phyloP scores from a whole-genome alignment of 2,329 filamentous ascomycete species.

The Hypoxylon sp. region DNA sequence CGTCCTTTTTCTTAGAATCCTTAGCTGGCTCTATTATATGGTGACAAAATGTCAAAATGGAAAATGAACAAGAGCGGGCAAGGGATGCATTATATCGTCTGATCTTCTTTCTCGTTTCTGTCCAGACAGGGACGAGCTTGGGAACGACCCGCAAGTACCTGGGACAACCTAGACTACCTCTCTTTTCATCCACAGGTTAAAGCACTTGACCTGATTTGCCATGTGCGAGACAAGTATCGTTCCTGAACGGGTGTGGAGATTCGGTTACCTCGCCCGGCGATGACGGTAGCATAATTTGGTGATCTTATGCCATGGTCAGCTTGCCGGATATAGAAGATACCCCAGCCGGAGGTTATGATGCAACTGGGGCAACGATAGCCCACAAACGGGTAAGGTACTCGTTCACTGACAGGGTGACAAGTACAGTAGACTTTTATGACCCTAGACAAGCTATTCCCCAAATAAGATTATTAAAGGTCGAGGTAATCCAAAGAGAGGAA shows the following conservation, averaged over 20 bases:
- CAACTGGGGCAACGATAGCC: slow-evolving; percentile 57
- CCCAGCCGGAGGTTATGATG: slow-evolving; percentile 60
- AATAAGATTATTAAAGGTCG: slow-evolving; percentile 48
- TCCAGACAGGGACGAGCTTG: slow-evolving; percentile 54
- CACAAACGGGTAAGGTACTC: slow-evolving; percentile 52
- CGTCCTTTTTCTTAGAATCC: slow-evolving; percentile 54
- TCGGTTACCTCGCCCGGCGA: slow-evolving; percentile 62
- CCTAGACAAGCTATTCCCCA: slow-evolving; percentile 46
- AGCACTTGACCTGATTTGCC: slow-evolving; percentile 64
- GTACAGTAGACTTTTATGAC: slow-evolving; percentile 56
- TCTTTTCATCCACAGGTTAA: slow-evolving; percentile 61
- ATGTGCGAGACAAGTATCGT: slow-evolving; percentile 65
- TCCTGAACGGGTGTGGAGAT: slow-evolving; percentile 62
- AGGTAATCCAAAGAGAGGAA: slow-evolving; percentile 52
- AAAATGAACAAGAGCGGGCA: slow-evolving; percentile 55
- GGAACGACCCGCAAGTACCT: slow-evolving; percentile 60
- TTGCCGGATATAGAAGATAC: slow-evolving; percentile 65
- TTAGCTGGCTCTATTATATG: slow-evolving; percentile 56
- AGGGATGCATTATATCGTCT: slow-evolving; percentile 64
- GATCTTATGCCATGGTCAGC: slow-evolving; percentile 70
- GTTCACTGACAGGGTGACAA: slow-evolving; percentile 57
- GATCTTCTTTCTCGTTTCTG: slow-evolving; percentile 59
- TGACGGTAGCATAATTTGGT: slow-evolving; percentile 71
- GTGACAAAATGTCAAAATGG: slow-evolving; percentile 54
- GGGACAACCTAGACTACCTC: slow-evolving; percentile 57